A percentile compares a stretch with the other conserved stretches of the same genome.
These are phyloP conservation scores for Saxispiralis lemnorum DNA, from an alignment of 495 filamentous ascomycete genomes.

Conservation along the genomic window DNA sequence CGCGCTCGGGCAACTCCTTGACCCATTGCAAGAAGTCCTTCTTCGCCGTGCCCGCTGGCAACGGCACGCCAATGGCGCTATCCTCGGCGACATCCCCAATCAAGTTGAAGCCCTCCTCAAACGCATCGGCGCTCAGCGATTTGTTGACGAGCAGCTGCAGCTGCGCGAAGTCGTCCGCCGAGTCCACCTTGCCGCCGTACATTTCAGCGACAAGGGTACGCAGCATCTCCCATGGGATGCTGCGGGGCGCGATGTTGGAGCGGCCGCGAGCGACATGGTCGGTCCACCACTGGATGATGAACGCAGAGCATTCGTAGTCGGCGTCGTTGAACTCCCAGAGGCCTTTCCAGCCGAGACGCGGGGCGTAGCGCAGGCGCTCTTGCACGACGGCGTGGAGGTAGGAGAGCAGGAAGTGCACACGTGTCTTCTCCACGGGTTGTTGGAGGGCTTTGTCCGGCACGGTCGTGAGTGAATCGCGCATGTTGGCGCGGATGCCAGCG, in stretches of 20 bases:
- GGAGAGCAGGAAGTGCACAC: conserved; percentile 77
- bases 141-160: conserved; percentile 52
- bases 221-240: conserved; percentile 95
- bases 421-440: conserved; percentile 74
- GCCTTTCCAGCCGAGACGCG: conserved; percentile 88
- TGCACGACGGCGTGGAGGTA: conserved; percentile 95
- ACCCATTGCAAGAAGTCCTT: conserved; percentile 87
- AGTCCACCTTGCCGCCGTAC: conserved; percentile 95
- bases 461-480: conserved; percentile 89
- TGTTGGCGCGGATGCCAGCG: conserved; percentile 88
- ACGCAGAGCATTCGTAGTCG: conserved; percentile 92
- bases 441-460: conserved; percentile 60
- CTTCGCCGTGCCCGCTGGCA: conserved; percentile 64
- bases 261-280: conserved; percentile 62
- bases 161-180: conserved; percentile 64
- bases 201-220: conserved; percentile 79
- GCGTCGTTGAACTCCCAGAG: conserved; percentile 99
- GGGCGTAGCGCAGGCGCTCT: conserved; percentile 86
- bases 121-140: conserved; percentile 71
- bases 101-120: conserved; percentile 77
- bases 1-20: conserved; percentile 75
- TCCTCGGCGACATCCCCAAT: conserved; percentile 41
- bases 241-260: conserved; percentile 78
- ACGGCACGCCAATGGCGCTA: conserved; percentile 45
- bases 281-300: conserved; percentile 92